Conservation (phyloP, 805 yeast genomes). For the Myxozyma melibiosi region DNA sequence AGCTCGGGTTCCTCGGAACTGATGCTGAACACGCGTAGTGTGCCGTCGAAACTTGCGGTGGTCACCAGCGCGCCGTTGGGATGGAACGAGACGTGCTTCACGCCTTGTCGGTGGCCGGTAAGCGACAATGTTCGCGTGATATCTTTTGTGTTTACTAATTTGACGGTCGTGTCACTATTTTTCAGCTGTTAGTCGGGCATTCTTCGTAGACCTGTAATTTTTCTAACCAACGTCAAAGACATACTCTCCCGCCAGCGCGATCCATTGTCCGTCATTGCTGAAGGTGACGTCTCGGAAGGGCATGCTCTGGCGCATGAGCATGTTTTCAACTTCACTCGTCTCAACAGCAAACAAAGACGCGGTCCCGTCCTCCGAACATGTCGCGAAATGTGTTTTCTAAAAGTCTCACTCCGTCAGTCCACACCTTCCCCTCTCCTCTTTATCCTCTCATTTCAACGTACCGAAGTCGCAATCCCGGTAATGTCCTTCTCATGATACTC, state of each 20-base stretch:
- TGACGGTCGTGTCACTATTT: conserved; percentile 38
- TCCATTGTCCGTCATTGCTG: conserved; percentile 43
- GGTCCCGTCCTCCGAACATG: conserved; percentile 51
- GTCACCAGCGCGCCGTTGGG: conserved; percentile 40
- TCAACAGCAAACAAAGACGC: conserved; percentile 39
- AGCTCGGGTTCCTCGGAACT: conserved; percentile 34
- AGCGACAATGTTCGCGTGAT: conserved; percentile 46
- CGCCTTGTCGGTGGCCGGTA: conserved; percentile 49
- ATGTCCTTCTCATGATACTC: conserved; percentile 38
- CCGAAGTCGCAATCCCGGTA: conserved; percentile 37
- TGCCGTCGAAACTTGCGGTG: conserved; percentile 42
- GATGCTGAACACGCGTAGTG: conserved; percentile 40
- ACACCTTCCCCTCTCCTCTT: background rate
- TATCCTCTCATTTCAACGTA: background rate
- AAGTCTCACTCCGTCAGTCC: background rate
- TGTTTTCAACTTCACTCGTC: conserved; percentile 32
- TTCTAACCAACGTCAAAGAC: background rate
- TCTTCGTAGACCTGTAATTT: background rate
- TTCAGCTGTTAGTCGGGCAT: background rate
- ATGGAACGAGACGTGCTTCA: conserved; percentile 51
- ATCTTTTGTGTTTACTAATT: conserved; percentile 41
- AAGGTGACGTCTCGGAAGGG: conserved; percentile 43
- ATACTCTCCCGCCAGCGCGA: conserved; percentile 43
- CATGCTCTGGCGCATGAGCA: conserved; percentile 39
- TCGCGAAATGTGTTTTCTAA: conserved; percentile 40